Evolutionary conservation across 2,329 filamentous ascomycete species (phyloP), one percentile per base, ranked within the genome.

Genomic region (Cytospora schulzeri): DNA sequence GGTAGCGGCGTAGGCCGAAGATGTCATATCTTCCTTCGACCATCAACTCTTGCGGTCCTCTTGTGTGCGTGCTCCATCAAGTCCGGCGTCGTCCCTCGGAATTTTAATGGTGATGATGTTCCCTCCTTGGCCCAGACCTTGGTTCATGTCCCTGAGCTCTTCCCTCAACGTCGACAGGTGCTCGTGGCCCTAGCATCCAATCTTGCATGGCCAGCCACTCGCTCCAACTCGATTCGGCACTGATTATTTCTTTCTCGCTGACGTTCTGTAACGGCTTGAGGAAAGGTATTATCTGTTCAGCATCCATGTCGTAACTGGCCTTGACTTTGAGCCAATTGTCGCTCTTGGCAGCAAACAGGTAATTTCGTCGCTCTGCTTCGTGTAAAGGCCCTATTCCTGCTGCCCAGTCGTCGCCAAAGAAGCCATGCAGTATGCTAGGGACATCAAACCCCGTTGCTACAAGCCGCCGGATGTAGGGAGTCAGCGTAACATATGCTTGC

Each of bases 161-260:
- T 45, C n/a, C 66, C 54, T 62, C 64, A 17, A 70, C 71, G 56
- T 68, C 72, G 31, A 82, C 81, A 8, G 90, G 91, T 35, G 89
- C 89, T 67, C 91, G 81, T 1, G 91, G 91, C 2, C 93, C 93
- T n/a, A 97, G 81, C 93, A 97, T 96, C 94, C 94, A 98, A 76
- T 97, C 94, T 76, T 97, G 92, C 92, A 97, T 96, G 15, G 92
- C 92, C 35, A 97, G 80, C 94, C 94, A 98, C 72, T 94, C 89
- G 74, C 92, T 96, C 95, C 95, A 99, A 66, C 84, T 88, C 67
- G 85, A 84, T 78, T 98, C 94, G 0, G 93, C 93, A 17, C 81
- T 85, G 67, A 91, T 85, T 67, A 98, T 91, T 78, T 98, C 95
- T 26, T 87, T 85, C 72, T 94, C 88, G 9, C 87, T 85, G 0